These are phyloP conservation scores for Populus nigra DNA, from an alignment of 345 rosid species.

Conservation along the genomic window DNA sequence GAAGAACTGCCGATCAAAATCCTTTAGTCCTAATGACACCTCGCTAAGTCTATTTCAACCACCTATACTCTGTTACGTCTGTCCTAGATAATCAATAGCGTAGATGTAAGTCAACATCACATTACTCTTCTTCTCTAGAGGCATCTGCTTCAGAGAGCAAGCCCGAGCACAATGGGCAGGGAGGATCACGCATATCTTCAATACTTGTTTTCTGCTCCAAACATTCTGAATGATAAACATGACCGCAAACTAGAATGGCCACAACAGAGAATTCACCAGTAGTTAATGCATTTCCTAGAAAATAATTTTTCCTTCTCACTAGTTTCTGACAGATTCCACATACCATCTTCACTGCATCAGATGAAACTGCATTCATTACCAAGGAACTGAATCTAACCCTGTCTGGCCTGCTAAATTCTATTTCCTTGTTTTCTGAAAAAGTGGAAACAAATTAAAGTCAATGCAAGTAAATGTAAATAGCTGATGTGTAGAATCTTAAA, in stretches of 20 bases:
- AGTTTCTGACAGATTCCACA: constrained; percentile 59
- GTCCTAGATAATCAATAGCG: constrained; percentile 19
- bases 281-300: constrained; percentile 35
- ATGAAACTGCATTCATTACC: constrained; percentile 29
- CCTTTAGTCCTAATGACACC: constrained; percentile 4
- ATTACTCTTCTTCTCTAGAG: constrained; percentile 22
- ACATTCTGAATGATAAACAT: constrained; percentile 63
- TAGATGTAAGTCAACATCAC: constrained; percentile 14
- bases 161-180: constrained; percentile 47
- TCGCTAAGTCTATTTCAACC: constrained; percentile 14
- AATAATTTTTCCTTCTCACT: constrained; percentile 44
- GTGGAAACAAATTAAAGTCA: not conserved
- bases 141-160: constrained; percentile 18
- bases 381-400: constrained; percentile 42
- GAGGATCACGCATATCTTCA: constrained; percentile 49
- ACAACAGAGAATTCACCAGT: constrained; percentile 43
- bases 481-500: not conserved
- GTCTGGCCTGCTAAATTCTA: constrained; percentile 39
- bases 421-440: constrained; percentile 41
- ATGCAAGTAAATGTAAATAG: not conserved
- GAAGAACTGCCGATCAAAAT: constrained; percentile 12
- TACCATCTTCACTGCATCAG: constrained; percentile 35
- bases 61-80: constrained; percentile 14
- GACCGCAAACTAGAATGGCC: constrained; percentile 65
- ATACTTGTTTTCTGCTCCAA: constrained; percentile 46